A percentile compares a stretch with the other conserved stretches of the same genome.
phyloP scores from a whole-genome alignment of 2,329 filamentous ascomycete genomes.

The Didymella arachidicola region DNA sequence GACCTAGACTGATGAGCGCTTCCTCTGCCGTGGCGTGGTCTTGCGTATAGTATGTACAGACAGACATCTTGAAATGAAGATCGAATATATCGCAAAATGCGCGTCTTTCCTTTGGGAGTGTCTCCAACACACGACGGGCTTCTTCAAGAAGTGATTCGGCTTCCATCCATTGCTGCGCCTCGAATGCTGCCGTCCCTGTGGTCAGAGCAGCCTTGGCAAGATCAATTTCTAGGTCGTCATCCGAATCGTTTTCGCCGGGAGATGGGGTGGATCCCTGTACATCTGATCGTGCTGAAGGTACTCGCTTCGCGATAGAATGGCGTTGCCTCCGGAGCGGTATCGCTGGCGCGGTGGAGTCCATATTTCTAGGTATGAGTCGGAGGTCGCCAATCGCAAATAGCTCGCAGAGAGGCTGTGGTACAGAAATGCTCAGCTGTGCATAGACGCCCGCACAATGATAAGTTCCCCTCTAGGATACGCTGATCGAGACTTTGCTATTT shows the following conservation, averaged over 20 bases:
- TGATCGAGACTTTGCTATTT: not conserved
- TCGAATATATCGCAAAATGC: not conserved
- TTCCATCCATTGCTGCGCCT: not conserved
- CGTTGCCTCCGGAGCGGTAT: not conserved
- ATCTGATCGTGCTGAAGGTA: not conserved
- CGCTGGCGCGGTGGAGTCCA: not conserved
- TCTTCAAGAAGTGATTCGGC: not conserved
- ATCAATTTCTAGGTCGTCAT: not conserved
- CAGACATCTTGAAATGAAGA: not conserved
- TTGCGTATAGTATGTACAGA: not conserved
- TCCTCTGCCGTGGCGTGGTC: not conserved
- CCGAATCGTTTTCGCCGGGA: not conserved
- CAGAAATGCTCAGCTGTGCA: not conserved
- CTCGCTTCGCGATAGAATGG: not conserved
- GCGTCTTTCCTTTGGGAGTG: not conserved
- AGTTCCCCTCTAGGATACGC: not conserved
- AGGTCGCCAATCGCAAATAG: not conserved
- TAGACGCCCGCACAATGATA: not conserved
- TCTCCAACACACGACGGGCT: slow-evolving; percentile 1
- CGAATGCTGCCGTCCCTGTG: not conserved
- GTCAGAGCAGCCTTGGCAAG: not conserved
- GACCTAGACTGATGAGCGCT: not conserved
- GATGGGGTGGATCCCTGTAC: not conserved
- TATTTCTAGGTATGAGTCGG: not conserved
- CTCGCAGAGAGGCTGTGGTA: not conserved